Evolutionary conservation across 2,329 filamentous ascomycete species (phyloP), one percentile per base, ranked within the genome.

Genomic region (Colletotrichum sp.): DNA sequence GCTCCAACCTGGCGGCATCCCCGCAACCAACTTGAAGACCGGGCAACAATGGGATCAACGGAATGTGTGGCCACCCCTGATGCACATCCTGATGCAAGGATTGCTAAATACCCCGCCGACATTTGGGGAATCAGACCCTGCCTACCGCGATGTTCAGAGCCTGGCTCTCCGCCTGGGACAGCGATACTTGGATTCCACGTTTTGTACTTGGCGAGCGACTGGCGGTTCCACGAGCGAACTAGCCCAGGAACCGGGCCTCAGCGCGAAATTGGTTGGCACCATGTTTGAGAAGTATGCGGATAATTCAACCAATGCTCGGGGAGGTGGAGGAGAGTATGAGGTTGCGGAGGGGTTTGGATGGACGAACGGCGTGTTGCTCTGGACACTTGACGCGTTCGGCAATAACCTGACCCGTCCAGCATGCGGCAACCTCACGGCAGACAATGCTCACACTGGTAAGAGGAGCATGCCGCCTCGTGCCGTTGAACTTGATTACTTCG

Each of bases 241-340:
- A 57, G 89, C 89, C 34, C 89, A 87, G 81, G 85, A 92, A 70
- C 81, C 83, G 18, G 89, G 89, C 1, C 81, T 90, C 1, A 80
- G 83, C 0, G 79, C 85, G 2, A 79, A 85, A 8, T 84, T 87
- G 24, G 83, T 83, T 9, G 93, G 93, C 26, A 91, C 90, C 81
- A 94, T 94, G 87, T 94, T 94, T 81, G 93, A 94, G 82, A 94
- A 94, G 86, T 94, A 94, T 80, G 87, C 86, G 15, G 91, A 93
- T 78, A 90, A 89, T 72, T 84, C 89, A 9, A 91, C 88, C 62
- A 92, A 93, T 77, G 89, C 88, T 1, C 91, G 90, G 2, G 93
- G 93, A 32, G 86, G 91, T 8, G 93, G 93, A 8, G 93, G 93
- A 78, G 93, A 94, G 85, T 94, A 94, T 81, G 88, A 90, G 70